Evolutionary conservation across 2,329 filamentous ascomycete genomes (phyloP).

Genomic region (Blastomyces silverae): DNA sequence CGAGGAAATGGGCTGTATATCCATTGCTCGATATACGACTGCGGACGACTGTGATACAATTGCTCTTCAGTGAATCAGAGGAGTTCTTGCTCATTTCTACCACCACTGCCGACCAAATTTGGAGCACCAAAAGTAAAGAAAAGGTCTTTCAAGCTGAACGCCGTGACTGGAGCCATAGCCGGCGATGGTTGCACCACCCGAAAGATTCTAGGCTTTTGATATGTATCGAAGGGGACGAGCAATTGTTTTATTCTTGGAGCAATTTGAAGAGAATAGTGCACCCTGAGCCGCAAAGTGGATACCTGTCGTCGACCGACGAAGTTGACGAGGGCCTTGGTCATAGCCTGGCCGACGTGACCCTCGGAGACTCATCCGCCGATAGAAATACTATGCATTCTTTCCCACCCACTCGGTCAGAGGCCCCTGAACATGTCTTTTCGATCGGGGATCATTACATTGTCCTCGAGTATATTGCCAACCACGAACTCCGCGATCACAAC

Average conservation of each 20-base stretch:
- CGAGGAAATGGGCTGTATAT: conserved; percentile 16
- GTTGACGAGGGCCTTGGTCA: neutral
- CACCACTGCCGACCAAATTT: conserved; percentile 9
- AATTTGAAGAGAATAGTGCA: conserved; percentile 5
- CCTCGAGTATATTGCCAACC: conserved; percentile 8
- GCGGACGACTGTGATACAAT: conserved; percentile 9
- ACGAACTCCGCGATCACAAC: neutral
- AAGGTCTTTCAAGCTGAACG: conserved; percentile 13
- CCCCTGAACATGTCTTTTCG: neutral
- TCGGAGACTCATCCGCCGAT: neutral
- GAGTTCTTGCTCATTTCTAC: conserved; percentile 15
- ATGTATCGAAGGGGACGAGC: conserved; percentile 14
- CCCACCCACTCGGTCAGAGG: neutral
- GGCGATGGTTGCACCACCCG: conserved; percentile 17
- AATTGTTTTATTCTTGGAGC: conserved; percentile 13
- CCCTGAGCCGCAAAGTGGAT: neutral
- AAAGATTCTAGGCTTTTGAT: conserved; percentile 10
- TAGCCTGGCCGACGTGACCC: neutral
- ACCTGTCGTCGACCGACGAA: neutral
- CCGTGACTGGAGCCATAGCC: neutral
- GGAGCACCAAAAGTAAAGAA: conserved; percentile 12
- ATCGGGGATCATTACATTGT: conserved; percentile 9
- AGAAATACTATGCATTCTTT: neutral
- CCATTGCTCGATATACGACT: conserved; percentile 15
- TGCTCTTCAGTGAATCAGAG: conserved; percentile 15